A percentile compares a stretch with the other conserved stretches of the same genome.
These are phyloP conservation scores for Eucalyptus pauciflora DNA, from an alignment of 345 rosid species.

Conservation along the genomic window DNA sequence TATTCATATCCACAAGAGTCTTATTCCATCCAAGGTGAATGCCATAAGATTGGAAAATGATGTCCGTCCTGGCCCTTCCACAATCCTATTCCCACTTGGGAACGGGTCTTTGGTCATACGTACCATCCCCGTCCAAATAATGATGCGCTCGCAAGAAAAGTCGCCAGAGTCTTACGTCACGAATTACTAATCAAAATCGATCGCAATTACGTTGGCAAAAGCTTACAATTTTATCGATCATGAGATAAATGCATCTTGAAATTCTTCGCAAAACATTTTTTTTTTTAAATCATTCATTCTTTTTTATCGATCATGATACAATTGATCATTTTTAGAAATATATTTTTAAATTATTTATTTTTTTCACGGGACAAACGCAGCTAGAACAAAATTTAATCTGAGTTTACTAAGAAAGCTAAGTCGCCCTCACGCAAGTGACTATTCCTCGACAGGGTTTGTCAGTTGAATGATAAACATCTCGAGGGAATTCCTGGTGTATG, in stretches of 20 bases:
- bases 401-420: too few relatives aligned
- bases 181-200: not conserved
- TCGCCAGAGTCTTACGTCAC: not conserved
- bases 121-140: not conserved
- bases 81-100: not conserved
- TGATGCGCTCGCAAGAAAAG: not conserved
- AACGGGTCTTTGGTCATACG: not conserved
- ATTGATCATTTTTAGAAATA: too few relatives aligned
- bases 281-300: too few relatives aligned
- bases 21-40: not conserved
- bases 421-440: too few relatives aligned
- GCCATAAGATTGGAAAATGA: not conserved
- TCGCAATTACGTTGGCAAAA: not conserved
- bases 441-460: too few relatives aligned
- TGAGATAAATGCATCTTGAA: too few relatives aligned
- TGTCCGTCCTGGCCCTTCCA: not conserved
- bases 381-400: fast-evolving
- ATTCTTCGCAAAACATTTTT: fast-evolving
- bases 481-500: too few relatives aligned
- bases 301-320: too few relatives aligned
- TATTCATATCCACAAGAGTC: not conserved
- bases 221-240: not conserved
- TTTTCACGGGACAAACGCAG: too few relatives aligned
- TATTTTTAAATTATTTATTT: too few relatives aligned
- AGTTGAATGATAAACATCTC: too few relatives aligned